Base-by-base conservation (phyloP, 306 rosid genomes). In the Pyrus betulifolia region DNA sequence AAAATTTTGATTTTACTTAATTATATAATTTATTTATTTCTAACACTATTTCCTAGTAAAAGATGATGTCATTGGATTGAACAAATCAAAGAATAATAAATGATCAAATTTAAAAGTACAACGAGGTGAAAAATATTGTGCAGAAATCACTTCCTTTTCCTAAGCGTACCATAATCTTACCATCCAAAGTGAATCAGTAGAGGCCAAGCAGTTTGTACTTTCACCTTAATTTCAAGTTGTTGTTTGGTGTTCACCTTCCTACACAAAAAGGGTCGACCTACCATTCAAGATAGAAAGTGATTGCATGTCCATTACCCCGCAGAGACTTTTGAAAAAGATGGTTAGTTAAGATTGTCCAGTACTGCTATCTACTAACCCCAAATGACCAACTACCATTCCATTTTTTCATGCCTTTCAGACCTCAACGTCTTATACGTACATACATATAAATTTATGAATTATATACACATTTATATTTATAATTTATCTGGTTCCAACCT, bases 371-470 rank as follows among this genome's bases (percentile, higher is more conserved):
- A n/a, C 33, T 15, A 60, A 33, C 12, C 62, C 63, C 7, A 22
- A 7, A 8, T 18, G 19, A 75, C 33, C 79, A 72, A 28, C 78
- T 66, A 72, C 82, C 78, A 66, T 73, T 72, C 78, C 28, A 12
- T 46, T 5, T 27, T 60, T 28, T 42, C 25, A 11, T 9, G 14
- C 28, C 45, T 27, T 30, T 38, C 31, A 67, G 10, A 62, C 61
- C 46, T 45, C 70, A 35, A 5, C 11, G 49, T 66, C 70, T 35
- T 17, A 7, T 30, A 8, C 22, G 17, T 30, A 28, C 1, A 63
- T 61, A 27, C 6, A 5, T 27, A 14, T 31, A 55, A 3, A 55
- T 19, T 21, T 63, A 63, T 35, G 6, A 18, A 18, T 19, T 17
- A 66, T 66, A 35, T 19, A 31, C n/a, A 18, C 14, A 67, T 11